Percentiles rank a stretch among this genome's conserved stretches.
Evolutionary conservation across 2,329 filamentous ascomycete species (phyloP).

Genomic region (Onygenales sp.): DNA sequence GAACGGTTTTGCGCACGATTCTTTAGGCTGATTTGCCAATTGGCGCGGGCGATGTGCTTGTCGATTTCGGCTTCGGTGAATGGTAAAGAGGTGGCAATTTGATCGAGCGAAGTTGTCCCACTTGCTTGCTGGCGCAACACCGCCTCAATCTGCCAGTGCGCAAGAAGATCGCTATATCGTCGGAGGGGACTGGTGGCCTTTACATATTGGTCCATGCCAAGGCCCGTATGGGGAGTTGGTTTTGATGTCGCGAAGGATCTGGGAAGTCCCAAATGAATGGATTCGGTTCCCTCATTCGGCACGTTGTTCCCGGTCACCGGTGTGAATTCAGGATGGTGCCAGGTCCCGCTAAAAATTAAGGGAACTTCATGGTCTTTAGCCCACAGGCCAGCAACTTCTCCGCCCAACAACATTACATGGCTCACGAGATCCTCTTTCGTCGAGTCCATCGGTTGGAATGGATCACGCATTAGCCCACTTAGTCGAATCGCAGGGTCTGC

Average conservation of each 20-base stretch:
- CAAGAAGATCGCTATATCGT: conserved; percentile 50
- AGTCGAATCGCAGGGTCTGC: conserved; percentile 36
- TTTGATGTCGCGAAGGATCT: conserved; percentile 35
- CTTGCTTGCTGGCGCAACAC: conserved; percentile 47
- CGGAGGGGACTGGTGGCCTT: conserved; percentile 54
- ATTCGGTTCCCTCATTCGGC: conserved; percentile 29
- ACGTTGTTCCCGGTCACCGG: conserved; percentile 22
- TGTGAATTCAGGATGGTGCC: conserved; percentile 18
- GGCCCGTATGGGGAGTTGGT: conserved; percentile 40
- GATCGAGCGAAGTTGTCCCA: conserved; percentile 30
- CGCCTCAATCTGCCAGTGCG: conserved; percentile 57
- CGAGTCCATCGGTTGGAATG: conserved; percentile 28
- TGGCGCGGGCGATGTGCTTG: conserved; percentile 36
- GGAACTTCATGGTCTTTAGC: conserved; percentile 44
- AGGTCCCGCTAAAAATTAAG: conserved; percentile 38
- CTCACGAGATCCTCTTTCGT: conserved; percentile 32
- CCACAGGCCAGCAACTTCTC: conserved; percentile 42
- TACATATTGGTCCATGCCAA: conserved; percentile 45
- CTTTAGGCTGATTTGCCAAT: conserved; percentile 31
- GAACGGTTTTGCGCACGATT: conserved; percentile 29
- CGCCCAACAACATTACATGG: conserved; percentile 48
- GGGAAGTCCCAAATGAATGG: conserved; percentile 13
- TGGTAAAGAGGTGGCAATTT: conserved; percentile 32
- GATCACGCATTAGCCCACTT: conserved; percentile 18
- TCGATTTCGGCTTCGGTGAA: conserved; percentile 42